Percentiles rank a stretch among this genome's conserved stretches.
Evolutionary conservation across 1,284 basidiomycete species (phyloP).

Genomic region (Puccinia polysora): DNA sequence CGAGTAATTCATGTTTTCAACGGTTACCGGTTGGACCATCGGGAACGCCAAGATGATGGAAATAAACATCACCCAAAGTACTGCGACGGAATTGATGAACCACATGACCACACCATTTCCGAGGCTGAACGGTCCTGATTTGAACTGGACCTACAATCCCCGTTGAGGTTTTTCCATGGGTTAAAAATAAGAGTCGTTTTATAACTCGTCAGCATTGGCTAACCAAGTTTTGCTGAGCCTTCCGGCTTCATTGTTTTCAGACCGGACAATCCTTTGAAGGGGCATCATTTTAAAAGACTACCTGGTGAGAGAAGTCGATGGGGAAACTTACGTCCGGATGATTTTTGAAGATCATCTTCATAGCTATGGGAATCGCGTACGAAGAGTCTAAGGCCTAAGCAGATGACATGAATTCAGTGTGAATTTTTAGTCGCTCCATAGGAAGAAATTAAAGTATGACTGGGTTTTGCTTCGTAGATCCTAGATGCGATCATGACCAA

Average conservation of each 20-base stretch:
- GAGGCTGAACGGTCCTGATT: slow-evolving; percentile 85
- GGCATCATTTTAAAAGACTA: too few relatives aligned
- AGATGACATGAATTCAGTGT: not conserved
- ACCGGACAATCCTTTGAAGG: too few relatives aligned
- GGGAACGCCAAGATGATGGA: slow-evolving; percentile 63
- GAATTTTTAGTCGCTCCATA: not conserved
- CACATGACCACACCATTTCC: slow-evolving; percentile 68
- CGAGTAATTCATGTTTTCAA: slow-evolving; percentile 63
- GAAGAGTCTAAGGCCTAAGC: slow-evolving; percentile 54
- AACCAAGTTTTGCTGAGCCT: too few relatives aligned
- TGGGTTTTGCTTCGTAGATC: not conserved
- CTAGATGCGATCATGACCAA: not conserved
- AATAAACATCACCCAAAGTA: slow-evolving; percentile 57
- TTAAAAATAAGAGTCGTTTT: not conserved
- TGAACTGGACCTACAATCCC: slow-evolving; percentile 60
- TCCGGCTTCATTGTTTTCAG: too few relatives aligned
- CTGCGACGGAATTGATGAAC: slow-evolving; percentile 64
- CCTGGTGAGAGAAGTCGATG: too few relatives aligned
- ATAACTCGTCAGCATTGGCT: too few relatives aligned
- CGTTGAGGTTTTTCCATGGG: not conserved
- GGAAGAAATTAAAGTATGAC: not conserved
- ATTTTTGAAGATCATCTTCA: slow-evolving; percentile 65
- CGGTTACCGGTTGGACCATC: slow-evolving; percentile 64
- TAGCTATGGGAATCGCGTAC: slow-evolving; percentile 64
- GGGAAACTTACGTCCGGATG: slow-evolving; percentile 63